These are phyloP conservation scores for Ehretia macrophylla DNA, from an alignment of 257 asterid species.

Conservation along the genomic window DNA sequence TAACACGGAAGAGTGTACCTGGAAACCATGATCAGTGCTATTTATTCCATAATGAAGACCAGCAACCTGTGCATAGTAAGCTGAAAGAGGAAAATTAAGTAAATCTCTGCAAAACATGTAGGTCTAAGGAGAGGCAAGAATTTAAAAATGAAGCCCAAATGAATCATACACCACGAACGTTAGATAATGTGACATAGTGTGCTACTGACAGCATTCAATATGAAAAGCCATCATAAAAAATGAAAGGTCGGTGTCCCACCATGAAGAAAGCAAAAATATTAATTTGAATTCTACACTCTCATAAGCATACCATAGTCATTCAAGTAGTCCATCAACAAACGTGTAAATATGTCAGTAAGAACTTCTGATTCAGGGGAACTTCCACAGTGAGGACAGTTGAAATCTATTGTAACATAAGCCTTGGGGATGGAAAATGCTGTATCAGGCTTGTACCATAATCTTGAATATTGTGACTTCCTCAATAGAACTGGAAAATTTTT, in stretches of 20 bases:
- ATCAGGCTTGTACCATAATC: conserved; percentile 96
- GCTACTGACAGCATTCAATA: no score
- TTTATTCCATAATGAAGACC: conserved; percentile 80
- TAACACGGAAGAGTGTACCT: conserved; percentile 39
- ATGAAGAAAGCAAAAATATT: no score
- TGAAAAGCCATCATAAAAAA: no score
- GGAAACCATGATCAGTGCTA: conserved; percentile 70
- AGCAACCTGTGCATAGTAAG: conserved; percentile 95
- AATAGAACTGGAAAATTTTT: conserved; percentile 54
- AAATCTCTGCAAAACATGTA: conserved; percentile 8
- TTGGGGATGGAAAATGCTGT: conserved; percentile 78
- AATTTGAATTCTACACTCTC: background rate
- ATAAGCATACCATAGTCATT: conserved; percentile 78
- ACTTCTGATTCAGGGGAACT: conserved; percentile 80
- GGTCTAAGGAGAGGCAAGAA: conserved; percentile 2
- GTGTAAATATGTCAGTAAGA: conserved; percentile 81
- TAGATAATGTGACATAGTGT: no score
- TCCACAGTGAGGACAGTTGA: conserved; percentile 84
- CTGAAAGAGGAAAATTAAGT: conserved; percentile 44
- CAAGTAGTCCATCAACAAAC: conserved; percentile 86
- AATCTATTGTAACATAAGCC: conserved; percentile 81
- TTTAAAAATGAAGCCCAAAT: conserved; percentile 11
- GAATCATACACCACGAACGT: background rate
- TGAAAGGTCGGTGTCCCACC: no score
- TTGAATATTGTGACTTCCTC: conserved; percentile 78